Conservation (phyloP, 2,329 filamentous ascomycete species). For the Diaporthe citri region DNA sequence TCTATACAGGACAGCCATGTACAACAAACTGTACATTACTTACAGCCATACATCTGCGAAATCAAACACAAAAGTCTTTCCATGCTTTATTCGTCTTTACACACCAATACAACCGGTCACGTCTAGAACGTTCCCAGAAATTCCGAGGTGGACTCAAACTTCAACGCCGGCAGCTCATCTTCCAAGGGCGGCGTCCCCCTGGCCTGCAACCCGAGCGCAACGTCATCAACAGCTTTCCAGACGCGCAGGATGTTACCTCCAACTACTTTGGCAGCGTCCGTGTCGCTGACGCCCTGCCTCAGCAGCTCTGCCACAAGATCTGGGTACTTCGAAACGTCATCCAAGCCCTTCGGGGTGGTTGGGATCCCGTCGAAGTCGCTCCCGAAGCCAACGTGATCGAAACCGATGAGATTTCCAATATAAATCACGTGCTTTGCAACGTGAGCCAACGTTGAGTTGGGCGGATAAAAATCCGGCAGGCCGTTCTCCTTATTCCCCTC, state of each 20-base stretch:
- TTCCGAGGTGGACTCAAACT: constrained; percentile 32
- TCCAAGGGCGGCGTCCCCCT: constrained; percentile 66
- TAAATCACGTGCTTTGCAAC: constrained; percentile 85
- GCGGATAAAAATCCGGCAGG: constrained; percentile 75
- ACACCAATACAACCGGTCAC: no score
- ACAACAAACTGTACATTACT: constrained; percentile 26
- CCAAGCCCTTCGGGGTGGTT: constrained; percentile 77
- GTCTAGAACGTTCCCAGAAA: not conserved
- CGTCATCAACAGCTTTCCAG: constrained; percentile 82
- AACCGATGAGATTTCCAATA: constrained; percentile 87
- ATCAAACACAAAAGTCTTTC: not conserved
- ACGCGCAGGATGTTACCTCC: constrained; percentile 87
- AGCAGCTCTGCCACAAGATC: constrained; percentile 82
- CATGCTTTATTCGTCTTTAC: not conserved
- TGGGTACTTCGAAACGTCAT: constrained; percentile 88
- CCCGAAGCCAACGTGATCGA: constrained; percentile 87
- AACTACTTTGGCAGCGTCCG: constrained; percentile 79
- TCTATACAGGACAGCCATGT: not conserved
- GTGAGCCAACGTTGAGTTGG: constrained; percentile 79
- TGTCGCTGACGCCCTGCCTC: constrained; percentile 78
- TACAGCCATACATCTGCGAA: not conserved
- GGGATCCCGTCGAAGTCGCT: constrained; percentile 89
- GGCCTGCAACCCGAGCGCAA: constrained; percentile 75
- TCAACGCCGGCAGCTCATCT: constrained; percentile 59
- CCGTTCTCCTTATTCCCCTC: constrained; percentile 70